Percentiles rank a stretch among this genome's conserved stretches.
phyloP scores from a whole-genome alignment of 768 basidiomycete species.

The Mycena metata region DNA sequence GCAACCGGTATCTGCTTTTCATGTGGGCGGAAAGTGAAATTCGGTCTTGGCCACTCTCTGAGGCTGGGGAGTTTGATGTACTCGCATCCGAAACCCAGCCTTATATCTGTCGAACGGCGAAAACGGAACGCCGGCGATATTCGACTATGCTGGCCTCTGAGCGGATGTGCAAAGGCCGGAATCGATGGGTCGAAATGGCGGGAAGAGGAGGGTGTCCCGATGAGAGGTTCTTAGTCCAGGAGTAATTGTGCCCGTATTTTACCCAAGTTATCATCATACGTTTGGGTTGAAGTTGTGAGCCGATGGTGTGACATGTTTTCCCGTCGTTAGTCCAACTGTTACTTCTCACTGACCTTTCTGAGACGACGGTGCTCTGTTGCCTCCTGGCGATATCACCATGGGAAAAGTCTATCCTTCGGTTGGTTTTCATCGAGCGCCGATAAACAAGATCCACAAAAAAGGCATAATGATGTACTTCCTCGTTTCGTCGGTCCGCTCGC shows the following conservation, averaged over 20 bases:
- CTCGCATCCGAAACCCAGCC: background rate
- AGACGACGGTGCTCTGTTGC: too few relatives aligned
- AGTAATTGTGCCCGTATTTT: background rate
- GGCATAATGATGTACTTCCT: too few relatives aligned
- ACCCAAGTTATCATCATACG: too few relatives aligned
- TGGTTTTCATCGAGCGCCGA: too few relatives aligned
- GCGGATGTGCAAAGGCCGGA: background rate
- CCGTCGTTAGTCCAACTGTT: too few relatives aligned
- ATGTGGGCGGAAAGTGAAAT: background rate
- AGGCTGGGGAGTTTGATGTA: background rate
- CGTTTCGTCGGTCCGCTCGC: too few relatives aligned
- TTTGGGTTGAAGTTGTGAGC: too few relatives aligned
- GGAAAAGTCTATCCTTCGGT: too few relatives aligned
- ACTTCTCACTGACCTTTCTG: too few relatives aligned
- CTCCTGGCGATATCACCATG: too few relatives aligned
- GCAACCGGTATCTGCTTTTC: slow-evolving; percentile 15
- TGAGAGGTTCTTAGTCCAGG: background rate
- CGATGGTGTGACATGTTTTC: too few relatives aligned
- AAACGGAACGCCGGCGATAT: background rate
- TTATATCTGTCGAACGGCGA: background rate
- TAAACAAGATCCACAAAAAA: too few relatives aligned
- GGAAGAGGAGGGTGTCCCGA: slow-evolving; percentile 3
- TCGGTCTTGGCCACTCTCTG: background rate
- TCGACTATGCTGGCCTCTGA: background rate
- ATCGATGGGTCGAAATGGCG: slow-evolving; percentile 16